These are phyloP conservation scores for Pestalotiopsis sp. DNA, from an alignment of 2,329 filamentous ascomycete genomes.

Conservation along the genomic window DNA sequence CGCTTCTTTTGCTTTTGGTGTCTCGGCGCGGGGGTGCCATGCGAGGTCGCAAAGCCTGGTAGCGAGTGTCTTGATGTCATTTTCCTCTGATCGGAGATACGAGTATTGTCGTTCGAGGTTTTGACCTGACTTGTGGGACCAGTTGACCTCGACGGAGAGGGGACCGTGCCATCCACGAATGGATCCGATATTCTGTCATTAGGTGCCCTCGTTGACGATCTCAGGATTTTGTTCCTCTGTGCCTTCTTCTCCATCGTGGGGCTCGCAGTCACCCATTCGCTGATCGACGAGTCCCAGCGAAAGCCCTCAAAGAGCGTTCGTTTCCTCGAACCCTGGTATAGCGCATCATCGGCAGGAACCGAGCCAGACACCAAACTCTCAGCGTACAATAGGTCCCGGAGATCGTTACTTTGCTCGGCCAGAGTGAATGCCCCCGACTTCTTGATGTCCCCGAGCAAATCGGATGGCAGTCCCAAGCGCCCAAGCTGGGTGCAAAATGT, in stretches of 20 bases:
- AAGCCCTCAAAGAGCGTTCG: conserved; percentile 35
- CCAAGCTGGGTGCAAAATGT: conserved; percentile 43
- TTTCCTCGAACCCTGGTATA: neutral
- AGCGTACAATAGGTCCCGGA: conserved; percentile 57
- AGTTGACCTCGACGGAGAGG: neutral
- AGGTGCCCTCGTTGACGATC: conserved; percentile 14
- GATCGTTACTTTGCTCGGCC: conserved; percentile 54
- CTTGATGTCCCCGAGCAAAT: conserved; percentile 40
- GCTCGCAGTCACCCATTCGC: conserved; percentile 57
- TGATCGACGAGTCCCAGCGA: conserved; percentile 59
- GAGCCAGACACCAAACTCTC: conserved; percentile 40
- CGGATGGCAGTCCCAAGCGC: conserved; percentile 32
- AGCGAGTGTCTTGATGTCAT: neutral
- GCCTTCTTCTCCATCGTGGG: conserved; percentile 33
- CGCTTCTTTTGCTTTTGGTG: neutral
- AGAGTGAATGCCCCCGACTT: conserved; percentile 53
- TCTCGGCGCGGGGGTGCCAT: neutral
- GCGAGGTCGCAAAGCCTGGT: neutral
- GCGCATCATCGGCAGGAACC: neutral
- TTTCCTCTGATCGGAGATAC: neutral
- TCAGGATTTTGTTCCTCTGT: conserved; percentile 13
- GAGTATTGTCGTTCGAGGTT: neutral
- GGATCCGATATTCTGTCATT: neutral
- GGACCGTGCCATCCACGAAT: neutral
- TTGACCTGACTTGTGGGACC: neutral